A percentile compares a stretch with the other conserved stretches of the same genome.
Evolutionary conservation across 2,329 filamentous ascomycete genomes (phyloP).

Genomic region (Rachicladosporium sp.): DNA sequence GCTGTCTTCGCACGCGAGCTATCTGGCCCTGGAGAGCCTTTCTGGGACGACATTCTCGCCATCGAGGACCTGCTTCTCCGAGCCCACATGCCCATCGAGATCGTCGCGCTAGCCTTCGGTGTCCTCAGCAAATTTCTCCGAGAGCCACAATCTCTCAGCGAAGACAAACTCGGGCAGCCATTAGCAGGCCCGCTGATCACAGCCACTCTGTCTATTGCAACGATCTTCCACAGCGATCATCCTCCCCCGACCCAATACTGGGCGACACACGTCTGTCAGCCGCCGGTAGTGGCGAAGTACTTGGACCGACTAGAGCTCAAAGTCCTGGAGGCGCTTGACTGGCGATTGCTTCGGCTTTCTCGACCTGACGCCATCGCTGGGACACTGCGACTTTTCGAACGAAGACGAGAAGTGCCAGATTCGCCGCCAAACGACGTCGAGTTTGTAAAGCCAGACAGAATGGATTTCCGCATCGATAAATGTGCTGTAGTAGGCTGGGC

Average conservation of each 20-base stretch:
- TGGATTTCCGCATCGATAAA: background rate
- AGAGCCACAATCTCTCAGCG: slow-evolving; percentile 2
- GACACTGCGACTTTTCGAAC: slow-evolving; percentile 4
- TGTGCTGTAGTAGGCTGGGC: slow-evolving; percentile 2
- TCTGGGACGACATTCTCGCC: slow-evolving; percentile 7
- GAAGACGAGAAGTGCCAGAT: background rate
- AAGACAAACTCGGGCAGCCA: slow-evolving; percentile 6
- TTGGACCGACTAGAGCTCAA: slow-evolving; percentile 11
- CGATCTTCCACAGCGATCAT: slow-evolving; percentile 16
- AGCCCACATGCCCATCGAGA: slow-evolving; percentile 15
- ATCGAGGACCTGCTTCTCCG: slow-evolving; percentile 15
- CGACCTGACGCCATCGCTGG: slow-evolving; percentile 6
- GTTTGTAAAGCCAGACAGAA: slow-evolving; percentile 1
- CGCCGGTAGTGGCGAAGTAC: slow-evolving; percentile 8
- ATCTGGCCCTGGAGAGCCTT: slow-evolving; percentile 3
- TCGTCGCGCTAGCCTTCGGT: slow-evolving; percentile 20
- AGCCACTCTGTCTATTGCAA: slow-evolving; percentile 16
- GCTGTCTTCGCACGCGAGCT: slow-evolving; percentile 10
- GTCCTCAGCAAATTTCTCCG: slow-evolving; percentile 13
- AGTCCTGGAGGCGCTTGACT: slow-evolving; percentile 15
- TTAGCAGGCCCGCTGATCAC: slow-evolving; percentile 12
- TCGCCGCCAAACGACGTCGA: slow-evolving; percentile 1
- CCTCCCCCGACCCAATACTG: slow-evolving; percentile 12
- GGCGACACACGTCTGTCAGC: slow-evolving; percentile 13
- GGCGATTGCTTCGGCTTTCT: slow-evolving; percentile 13